These are phyloP conservation scores for Suillus sp. DNA, from an alignment of 768 basidiomycete species.

Conservation along the genomic window DNA sequence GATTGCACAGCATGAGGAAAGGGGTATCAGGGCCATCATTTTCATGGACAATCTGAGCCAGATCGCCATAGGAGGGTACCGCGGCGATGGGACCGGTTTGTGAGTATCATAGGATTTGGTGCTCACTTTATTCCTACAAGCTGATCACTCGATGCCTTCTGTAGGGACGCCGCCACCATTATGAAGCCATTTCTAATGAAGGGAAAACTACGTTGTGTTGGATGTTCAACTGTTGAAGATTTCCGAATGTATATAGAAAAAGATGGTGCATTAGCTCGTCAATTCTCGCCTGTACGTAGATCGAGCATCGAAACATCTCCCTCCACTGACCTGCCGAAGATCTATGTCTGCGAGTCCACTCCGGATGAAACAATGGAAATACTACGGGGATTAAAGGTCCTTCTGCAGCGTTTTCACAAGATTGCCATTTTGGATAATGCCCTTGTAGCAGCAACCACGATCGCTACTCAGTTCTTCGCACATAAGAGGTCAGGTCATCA, in stretches of 20 bases:
- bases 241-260: slow-evolving; percentile 15
- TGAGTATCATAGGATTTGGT: background rate
- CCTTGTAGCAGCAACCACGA: slow-evolving; percentile 7
- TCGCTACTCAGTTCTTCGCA: slow-evolving; percentile 14
- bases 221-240: slow-evolving; percentile 15
- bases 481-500: slow-evolving; percentile 10
- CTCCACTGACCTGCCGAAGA: background rate
- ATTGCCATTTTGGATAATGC: slow-evolving; percentile 11
- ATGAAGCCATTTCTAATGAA: slow-evolving; percentile 15
- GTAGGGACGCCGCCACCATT: slow-evolving; percentile 15
- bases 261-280: slow-evolving; percentile 14
- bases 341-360: slow-evolving; percentile 11
- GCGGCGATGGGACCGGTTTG: slow-evolving; percentile 15
- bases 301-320: background rate
- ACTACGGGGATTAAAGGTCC: slow-evolving; percentile 9
- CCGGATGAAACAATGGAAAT: slow-evolving; percentile 10
- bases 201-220: slow-evolving; percentile 14
- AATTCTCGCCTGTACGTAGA: slow-evolving; percentile 13
- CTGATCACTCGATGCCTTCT: background rate
- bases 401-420: slow-evolving; percentile 11
- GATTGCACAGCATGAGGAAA: slow-evolving; percentile 13
- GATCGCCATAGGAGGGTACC: slow-evolving; percentile 13
- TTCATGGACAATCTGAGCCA: slow-evolving; percentile 16
- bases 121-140: background rate
- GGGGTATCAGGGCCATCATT: slow-evolving; percentile 15